These are phyloP conservation scores for Phytophthora agathidicida DNA, from an alignment of 352 stramenopile species.

Conservation along the genomic window DNA sequence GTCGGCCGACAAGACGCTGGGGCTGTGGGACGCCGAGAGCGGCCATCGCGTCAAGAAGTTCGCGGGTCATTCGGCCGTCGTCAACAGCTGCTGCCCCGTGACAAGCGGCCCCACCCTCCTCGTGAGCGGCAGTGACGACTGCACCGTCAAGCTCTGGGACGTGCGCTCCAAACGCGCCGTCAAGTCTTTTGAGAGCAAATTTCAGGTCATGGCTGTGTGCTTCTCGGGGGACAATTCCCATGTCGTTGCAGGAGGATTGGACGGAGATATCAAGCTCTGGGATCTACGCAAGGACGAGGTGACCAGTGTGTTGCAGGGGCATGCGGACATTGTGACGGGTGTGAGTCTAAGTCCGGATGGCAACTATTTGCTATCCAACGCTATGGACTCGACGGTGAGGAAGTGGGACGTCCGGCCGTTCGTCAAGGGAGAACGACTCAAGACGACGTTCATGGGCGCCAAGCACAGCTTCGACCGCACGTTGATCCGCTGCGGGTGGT, in stretches of 20 bases:
- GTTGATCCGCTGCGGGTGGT: constrained; percentile 94
- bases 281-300: constrained; percentile 90
- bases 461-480: constrained; percentile 95
- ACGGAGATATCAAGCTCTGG: constrained; percentile 94
- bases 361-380: constrained; percentile 93
- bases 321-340: constrained; percentile 94
- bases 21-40: constrained; percentile 87
- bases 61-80: constrained; percentile 79
- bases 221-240: constrained; percentile 87
- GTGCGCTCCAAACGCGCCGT: constrained; percentile 76
- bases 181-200: constrained; percentile 88
- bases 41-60: constrained; percentile 86
- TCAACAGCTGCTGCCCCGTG: constrained; percentile 93
- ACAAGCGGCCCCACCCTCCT: constrained; percentile 81
- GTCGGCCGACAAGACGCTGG: constrained; percentile 93
- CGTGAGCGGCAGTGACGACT: constrained; percentile 93
- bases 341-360: constrained; percentile 94
- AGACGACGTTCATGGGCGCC: constrained; percentile 74
- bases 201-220: constrained; percentile 91
- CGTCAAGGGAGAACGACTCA: constrained; percentile 59
- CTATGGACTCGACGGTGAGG: constrained; percentile 93
- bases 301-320: constrained; percentile 88
- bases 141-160: constrained; percentile 91
- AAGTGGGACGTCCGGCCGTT: constrained; percentile 95
- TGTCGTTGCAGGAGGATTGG: constrained; percentile 92